Evolutionary conservation across 371 early-diverging fungal genomes (phyloP), one percentile per base, ranked within the genome.

Genomic region (Mucor plumbeus): DNA sequence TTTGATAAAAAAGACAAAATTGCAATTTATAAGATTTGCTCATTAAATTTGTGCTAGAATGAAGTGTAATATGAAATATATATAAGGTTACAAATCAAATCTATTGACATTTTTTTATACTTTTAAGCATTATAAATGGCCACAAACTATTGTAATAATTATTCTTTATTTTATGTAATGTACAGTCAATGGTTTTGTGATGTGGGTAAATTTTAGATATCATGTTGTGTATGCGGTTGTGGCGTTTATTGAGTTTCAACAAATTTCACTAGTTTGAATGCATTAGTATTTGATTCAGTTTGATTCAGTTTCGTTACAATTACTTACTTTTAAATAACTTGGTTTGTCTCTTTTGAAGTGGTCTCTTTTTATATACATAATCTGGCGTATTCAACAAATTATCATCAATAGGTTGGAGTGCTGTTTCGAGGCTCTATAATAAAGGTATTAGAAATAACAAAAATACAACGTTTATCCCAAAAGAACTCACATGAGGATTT

Each of bases 331-430:
- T 70, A 58, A 48, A 61, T 48, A 70, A 17, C 7, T 61, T 65
- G 11, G 70, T 70, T 41, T 70, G 70, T 50, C 70, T 13, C 40
- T 61, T 61, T 35, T 70, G 65, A 17, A 65, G 54, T 11, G 70
- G 65, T 44, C 61, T 70, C 70, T 70, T 70, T 50, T 70, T 70
- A 36, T 70, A 69, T n/a, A 53, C 40, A 60, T 59, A 60, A 4
- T 35, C 36, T 17, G 40, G 31, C 31, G 34, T 53, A 9, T 55
- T 26, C 6, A 53, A 10, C 5, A 53, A 14, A 35, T 53, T 56
- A 11, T 61, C 39, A 61, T 55, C 58, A 26, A 57, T 55, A 14
- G 56, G 56, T 44, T 21, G 19, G 11, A 61, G 11, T 4, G 67
- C 48, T 10, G 66, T 9, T 53, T 65, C 66, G 11, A 65, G 39